phyloP scores from a whole-genome alignment of 768 basidiomycete genomes.

The Guyanaporus albipodus region DNA sequence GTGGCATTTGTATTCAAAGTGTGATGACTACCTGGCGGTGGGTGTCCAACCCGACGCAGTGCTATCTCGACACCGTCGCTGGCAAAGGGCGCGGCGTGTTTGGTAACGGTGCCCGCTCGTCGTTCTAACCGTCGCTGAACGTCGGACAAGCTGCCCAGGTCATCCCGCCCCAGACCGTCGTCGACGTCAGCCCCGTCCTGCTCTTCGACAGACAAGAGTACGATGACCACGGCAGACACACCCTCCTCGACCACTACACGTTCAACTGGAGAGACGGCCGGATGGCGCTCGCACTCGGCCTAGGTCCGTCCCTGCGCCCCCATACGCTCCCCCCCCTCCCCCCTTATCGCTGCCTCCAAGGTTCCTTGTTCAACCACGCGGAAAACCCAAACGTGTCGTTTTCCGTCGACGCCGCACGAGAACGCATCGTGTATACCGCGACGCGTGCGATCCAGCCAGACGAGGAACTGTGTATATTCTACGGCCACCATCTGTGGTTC shows the following conservation, averaged over 20 bases:
- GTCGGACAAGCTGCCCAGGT: slow-evolving; percentile 32
- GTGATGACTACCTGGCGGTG: slow-evolving; percentile 10
- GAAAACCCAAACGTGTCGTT: slow-evolving; percentile 67
- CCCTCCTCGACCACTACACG: slow-evolving; percentile 69
- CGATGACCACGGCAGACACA: slow-evolving; percentile 54
- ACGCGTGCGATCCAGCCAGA: slow-evolving; percentile 46
- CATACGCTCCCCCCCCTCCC: background rate
- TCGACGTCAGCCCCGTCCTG: slow-evolving; percentile 87
- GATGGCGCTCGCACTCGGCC: slow-evolving; percentile 75
- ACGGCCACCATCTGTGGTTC: slow-evolving; percentile 68
- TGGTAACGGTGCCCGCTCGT: slow-evolving; percentile 37
- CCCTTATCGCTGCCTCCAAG: slow-evolving; percentile 41
- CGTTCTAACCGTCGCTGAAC: background rate
- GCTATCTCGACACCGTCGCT: slow-evolving; percentile 40
- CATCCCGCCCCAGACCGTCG: slow-evolving; percentile 52
- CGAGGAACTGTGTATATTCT: slow-evolving; percentile 80
- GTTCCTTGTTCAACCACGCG: slow-evolving; percentile 81
- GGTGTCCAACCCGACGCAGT: slow-evolving; percentile 45
- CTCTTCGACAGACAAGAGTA: slow-evolving; percentile 72
- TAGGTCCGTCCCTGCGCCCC: slow-evolving; percentile 47
- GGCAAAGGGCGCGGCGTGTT: slow-evolving; percentile 63
- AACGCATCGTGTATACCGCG: slow-evolving; percentile 63
- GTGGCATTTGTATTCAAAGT: slow-evolving; percentile 20
- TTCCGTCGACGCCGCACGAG: slow-evolving; percentile 45
- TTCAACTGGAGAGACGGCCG: slow-evolving; percentile 71